Evolutionary conservation across 257 asterid genomes (phyloP).

Genomic region (Nicotiana noctiflora): DNA sequence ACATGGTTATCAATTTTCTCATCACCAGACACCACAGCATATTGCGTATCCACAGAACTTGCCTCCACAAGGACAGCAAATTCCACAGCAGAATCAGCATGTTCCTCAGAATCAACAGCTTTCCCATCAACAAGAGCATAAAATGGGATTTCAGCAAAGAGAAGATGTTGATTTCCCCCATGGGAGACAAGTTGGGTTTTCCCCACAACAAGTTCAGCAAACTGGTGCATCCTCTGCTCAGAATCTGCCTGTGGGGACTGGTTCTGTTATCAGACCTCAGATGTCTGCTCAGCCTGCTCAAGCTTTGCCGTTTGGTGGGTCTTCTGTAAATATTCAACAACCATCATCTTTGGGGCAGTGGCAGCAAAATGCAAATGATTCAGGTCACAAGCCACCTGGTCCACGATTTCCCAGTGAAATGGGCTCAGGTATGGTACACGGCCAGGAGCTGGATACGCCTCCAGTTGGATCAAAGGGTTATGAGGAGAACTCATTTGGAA

Average conservation of each 20-base stretch:
- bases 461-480: constrained; percentile 52
- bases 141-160: constrained; percentile 41
- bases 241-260: constrained; percentile 32
- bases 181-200: constrained; percentile 55
- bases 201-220: constrained; percentile 57
- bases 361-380: constrained; percentile 46
- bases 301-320: constrained; percentile 34
- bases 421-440: constrained; percentile 52
- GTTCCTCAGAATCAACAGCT: constrained; percentile 48
- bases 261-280: constrained; percentile 35
- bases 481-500: constrained; percentile 58
- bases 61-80: constrained; percentile 51
- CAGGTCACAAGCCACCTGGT: constrained; percentile 37
- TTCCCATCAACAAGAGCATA: constrained; percentile 57
- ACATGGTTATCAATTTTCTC: constrained; percentile 50
- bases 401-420: constrained; percentile 57
- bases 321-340: constrained; percentile 49
- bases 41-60: constrained; percentile 48
- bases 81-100: constrained; percentile 48
- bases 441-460: constrained; percentile 45
- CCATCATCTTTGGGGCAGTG: constrained; percentile 30
- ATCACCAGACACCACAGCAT: constrained; percentile 55
- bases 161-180: constrained; percentile 48
- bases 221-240: constrained; percentile 41
- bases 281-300: constrained; percentile 43